These are phyloP conservation scores for Fusarium napiforme DNA, from an alignment of 2,329 filamentous ascomycete genomes.

Conservation along the genomic window DNA sequence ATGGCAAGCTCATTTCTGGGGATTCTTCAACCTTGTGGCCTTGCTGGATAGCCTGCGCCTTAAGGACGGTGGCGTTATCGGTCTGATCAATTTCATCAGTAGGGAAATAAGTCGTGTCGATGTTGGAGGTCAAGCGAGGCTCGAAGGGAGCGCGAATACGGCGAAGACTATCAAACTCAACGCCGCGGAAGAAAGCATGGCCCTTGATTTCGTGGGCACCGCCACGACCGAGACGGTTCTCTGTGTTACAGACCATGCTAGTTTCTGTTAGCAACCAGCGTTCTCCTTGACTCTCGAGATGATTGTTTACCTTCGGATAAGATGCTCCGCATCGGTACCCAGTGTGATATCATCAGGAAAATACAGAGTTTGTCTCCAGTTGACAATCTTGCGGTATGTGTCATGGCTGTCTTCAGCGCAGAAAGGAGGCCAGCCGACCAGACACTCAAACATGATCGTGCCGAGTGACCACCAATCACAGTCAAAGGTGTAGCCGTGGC, in stretches of 20 bases:
- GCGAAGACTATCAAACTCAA: conserved; percentile 92
- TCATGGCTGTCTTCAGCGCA: conserved; percentile 97
- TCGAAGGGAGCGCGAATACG: conserved; percentile 96
- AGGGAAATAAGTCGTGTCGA: conserved; percentile 98
- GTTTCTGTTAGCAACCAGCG: conserved; percentile 16
- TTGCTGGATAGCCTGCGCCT: conserved; percentile 81
- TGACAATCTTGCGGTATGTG: conserved; percentile 98
- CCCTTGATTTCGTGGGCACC: conserved; percentile 92
- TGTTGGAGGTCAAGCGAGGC: conserved; percentile 89
- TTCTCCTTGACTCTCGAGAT: neutral
- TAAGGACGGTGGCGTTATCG: conserved; percentile 87
- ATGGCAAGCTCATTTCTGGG: conserved; percentile 94
- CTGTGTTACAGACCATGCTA: conserved; percentile 92
- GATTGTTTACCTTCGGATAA: conserved; percentile 83
- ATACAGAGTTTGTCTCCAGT: conserved; percentile 95
- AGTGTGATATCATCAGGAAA: conserved; percentile 96
- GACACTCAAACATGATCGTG: conserved; percentile 99
- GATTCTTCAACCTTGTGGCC: conserved; percentile 77
- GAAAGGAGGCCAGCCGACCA: conserved; percentile 98
- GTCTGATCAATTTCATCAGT: conserved; percentile 98
- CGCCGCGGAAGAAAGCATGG: conserved; percentile 96
- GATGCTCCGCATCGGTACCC: conserved; percentile 86
- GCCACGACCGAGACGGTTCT: conserved; percentile 87
- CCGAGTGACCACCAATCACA: conserved; percentile 99
- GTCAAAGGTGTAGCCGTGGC: conserved; percentile 93